These are phyloP conservation scores for Stagonosporopsis chrysanthemi DNA, from an alignment of 2,329 filamentous ascomycete genomes.

Conservation along the genomic window DNA sequence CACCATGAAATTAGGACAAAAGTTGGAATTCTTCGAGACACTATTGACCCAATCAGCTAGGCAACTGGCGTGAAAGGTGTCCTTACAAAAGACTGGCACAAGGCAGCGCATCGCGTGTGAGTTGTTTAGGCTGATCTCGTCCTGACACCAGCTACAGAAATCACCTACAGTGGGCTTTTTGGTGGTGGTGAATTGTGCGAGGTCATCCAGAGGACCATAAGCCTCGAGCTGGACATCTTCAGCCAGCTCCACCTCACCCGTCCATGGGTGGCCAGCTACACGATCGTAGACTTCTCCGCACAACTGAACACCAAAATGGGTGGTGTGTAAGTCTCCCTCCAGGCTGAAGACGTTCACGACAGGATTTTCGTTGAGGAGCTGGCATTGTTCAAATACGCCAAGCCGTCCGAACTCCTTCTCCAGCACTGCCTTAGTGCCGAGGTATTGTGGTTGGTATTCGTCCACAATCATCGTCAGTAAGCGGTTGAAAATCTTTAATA, in stretches of 20 bases:
- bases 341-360: neutral
- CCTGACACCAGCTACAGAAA: conserved; percentile 5
- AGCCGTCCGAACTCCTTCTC: neutral
- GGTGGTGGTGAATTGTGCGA: neutral
- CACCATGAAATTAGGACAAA: neutral
- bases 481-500: neutral
- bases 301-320: neutral
- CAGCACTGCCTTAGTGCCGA: neutral
- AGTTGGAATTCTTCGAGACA: neutral
- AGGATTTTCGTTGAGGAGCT: neutral
- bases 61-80: conserved; percentile 8
- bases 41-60: conserved; percentile 6
- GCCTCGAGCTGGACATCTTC: neutral
- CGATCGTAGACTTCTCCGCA: neutral
- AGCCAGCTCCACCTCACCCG: neutral
- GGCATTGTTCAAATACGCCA: neutral
- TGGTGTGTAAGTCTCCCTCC: neutral
- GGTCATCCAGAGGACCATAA: neutral
- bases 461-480: neutral
- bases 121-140: neutral
- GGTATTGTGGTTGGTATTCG: neutral
- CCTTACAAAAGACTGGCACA: neutral
- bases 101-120: neutral
- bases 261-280: neutral
- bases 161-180: neutral